phyloP scores from a whole-genome alignment of 768 basidiomycete genomes.

The Kwoniella europaea region DNA sequence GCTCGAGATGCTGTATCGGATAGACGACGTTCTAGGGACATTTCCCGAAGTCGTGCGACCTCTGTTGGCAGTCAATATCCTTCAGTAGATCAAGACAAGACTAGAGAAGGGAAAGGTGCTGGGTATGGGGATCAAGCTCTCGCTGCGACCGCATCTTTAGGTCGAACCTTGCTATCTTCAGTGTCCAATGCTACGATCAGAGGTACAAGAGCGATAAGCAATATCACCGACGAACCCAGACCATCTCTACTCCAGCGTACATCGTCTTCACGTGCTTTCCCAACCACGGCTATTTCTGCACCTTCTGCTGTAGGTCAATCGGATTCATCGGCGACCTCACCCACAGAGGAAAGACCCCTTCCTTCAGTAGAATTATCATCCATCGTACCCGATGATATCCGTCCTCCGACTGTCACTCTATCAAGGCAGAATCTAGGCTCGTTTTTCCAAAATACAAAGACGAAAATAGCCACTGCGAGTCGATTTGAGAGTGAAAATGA shows the following conservation, averaged over 20 bases:
- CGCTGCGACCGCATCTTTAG: conserved; percentile 45
- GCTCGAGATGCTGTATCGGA: conserved; percentile 35
- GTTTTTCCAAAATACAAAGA: conserved; percentile 36
- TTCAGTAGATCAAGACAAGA: neutral
- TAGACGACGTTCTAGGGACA: conserved; percentile 24
- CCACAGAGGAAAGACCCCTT: conserved; percentile 20
- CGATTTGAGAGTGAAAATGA: conserved; percentile 47
- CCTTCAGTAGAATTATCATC: conserved; percentile 52
- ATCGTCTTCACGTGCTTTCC: conserved; percentile 34
- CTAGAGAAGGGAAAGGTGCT: neutral
- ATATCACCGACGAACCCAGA: conserved; percentile 20
- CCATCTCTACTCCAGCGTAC: conserved; percentile 41
- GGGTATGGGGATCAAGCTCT: conserved; percentile 51
- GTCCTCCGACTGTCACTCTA: conserved; percentile 54
- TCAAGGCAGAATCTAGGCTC: conserved; percentile 48
- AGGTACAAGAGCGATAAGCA: conserved; percentile 20
- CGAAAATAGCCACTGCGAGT: conserved; percentile 38
- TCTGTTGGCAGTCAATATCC: conserved; percentile 36
- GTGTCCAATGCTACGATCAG: conserved; percentile 41
- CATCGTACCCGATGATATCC: conserved; percentile 43
- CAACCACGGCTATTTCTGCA: conserved; percentile 41
- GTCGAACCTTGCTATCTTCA: conserved; percentile 40
- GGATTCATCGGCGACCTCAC: conserved; percentile 22
- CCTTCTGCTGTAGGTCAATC: conserved; percentile 21
- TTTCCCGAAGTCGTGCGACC: conserved; percentile 33